These are phyloP conservation scores for Wickerhamomyces bovis DNA, from an alignment of 805 yeast species.

Conservation along the genomic window DNA sequence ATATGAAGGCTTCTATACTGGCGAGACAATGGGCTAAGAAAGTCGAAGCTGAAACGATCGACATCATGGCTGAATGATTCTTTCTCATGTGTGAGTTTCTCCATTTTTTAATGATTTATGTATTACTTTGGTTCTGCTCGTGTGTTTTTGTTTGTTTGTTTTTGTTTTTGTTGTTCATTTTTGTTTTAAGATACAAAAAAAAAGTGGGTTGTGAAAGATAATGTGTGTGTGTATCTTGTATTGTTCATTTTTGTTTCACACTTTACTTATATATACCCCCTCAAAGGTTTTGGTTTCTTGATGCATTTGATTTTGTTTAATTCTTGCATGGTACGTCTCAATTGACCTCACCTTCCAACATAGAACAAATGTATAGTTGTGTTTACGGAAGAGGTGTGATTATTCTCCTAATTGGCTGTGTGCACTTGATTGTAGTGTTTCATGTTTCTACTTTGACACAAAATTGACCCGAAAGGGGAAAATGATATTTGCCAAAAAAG, in stretches of 20 bases:
- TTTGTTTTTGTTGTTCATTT: no score
- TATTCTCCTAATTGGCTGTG: not conserved
- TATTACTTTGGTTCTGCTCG: not conserved
- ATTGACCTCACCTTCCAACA: not conserved
- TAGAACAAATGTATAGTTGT: not conserved
- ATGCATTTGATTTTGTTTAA: not conserved
- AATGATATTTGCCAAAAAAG: not conserved
- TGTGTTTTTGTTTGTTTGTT: not conserved
- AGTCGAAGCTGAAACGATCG: conserved; percentile 22
- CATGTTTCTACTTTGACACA: not conserved
- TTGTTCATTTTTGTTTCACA: not conserved
- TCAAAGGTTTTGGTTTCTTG: not conserved
- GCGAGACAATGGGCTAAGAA: conserved; percentile 82
- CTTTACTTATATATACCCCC: not conserved
- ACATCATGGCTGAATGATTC: conserved; percentile 7
- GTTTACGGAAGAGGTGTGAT: not conserved
- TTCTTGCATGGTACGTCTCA: no score
- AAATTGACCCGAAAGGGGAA: not conserved
- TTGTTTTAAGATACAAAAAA: not conserved
- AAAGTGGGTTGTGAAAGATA: not conserved
- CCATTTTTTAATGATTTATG: not conserved
- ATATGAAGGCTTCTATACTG: conserved; percentile 74
- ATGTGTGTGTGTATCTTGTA: not conserved
- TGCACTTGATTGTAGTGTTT: not conserved
- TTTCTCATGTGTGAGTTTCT: not conserved